Percentiles rank a stretch among this genome's conserved stretches.
phyloP scores from a whole-genome alignment of 495 filamentous ascomycete species.

The Xylaria cubensis region DNA sequence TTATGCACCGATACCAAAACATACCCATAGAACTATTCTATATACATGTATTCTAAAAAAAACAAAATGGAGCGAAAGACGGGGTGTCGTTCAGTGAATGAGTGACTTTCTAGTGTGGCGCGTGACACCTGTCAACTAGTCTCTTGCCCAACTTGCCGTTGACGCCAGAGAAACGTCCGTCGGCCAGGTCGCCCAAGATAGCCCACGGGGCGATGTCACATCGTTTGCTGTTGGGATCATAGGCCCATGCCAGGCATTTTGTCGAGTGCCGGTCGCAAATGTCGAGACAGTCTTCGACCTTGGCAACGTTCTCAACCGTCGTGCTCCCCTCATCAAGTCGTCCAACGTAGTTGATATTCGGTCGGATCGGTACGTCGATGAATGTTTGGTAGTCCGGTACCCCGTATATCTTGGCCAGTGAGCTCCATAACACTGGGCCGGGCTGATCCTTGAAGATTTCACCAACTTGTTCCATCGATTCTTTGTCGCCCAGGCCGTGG shows the following conservation, averaged over 20 bases:
- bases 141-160: conserved; percentile 38
- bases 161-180: conserved; percentile 44
- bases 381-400: conserved; percentile 41
- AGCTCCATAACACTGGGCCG: conserved; percentile 47
- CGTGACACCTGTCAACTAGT: conserved; percentile 35
- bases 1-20: conserved; percentile 20
- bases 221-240: conserved; percentile 36
- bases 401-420: conserved; percentile 48
- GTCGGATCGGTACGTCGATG: conserved; percentile 35
- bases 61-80: conserved; percentile 14
- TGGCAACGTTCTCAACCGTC: conserved; percentile 39
- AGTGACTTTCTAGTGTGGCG: conserved; percentile 13
- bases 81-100: neutral
- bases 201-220: conserved; percentile 54
- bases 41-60: conserved; percentile 30
- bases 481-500: conserved; percentile 44
- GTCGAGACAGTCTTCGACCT: conserved; percentile 39
- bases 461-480: conserved; percentile 46
- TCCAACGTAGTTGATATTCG: conserved; percentile 50
- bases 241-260: conserved; percentile 54
- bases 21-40: conserved; percentile 19
- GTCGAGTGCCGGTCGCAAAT: conserved; percentile 38
- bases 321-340: conserved; percentile 41
- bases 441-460: conserved; percentile 42
- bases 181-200: conserved; percentile 46